Base-by-base conservation (phyloP, 2,329 filamentous ascomycete species). In the Calonectria leucothoes region DNA sequence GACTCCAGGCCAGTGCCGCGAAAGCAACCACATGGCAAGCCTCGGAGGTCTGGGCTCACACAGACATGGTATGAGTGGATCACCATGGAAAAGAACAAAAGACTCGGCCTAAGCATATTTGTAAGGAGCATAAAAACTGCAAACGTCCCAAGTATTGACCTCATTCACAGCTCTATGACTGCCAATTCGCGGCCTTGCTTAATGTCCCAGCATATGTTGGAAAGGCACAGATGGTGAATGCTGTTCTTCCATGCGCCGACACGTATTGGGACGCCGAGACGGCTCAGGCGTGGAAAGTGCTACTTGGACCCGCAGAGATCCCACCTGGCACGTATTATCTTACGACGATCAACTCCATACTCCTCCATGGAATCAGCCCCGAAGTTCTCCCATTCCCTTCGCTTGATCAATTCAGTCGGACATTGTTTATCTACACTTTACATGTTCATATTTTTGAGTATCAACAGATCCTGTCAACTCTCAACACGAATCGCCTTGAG, bases 381-480 rank as follows among this genome's bases (percentile, higher is more conserved):
- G 59, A 64, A 10, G 37, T 64, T 29, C 37, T 45, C 2, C 59
- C 59, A 64, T 64, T 64, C 25, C 59, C 59, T 31, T 11, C 11
- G 5, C 59, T 64, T 23, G 59, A 64, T 45, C 37, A 45, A 64
- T 64, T 64, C 37, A 64, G 59, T 6, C 59, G 59, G 10, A 64
- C 37, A 7, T 27, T 64, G 25, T 64, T 64, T 39, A 64, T 64
- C 31, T 64, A 64, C 23, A 64, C 59, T 29, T 45, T 64, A 20
- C 59, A 64, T 45, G 59, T 64, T 39, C 59, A 64, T n/a, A 64
- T 64, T 17, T 64, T 64, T 31, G 59, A 64, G 59, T 64, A 64
- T 31, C 59, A 64, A 31, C 59, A 64, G 23, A 64, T 64, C 15
- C 37, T 64, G 15, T 64, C 59, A 0, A 64, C 59, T 31, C 59